Conservation (phyloP, 192 early-diverging fungal species). For the Rhizophagus sp. region DNA sequence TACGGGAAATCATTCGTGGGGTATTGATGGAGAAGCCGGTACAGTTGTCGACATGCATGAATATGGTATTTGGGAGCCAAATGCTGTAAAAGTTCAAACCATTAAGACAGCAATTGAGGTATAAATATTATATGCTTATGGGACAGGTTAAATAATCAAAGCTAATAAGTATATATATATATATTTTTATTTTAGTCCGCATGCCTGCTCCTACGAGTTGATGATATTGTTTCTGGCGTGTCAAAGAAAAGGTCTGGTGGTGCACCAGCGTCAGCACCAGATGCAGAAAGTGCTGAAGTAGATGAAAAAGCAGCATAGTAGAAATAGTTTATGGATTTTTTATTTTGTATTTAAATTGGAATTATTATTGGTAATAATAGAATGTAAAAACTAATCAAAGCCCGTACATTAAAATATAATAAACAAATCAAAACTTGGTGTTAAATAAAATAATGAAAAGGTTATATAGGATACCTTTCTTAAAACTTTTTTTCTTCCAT, state of each 20-base stretch:
- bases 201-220: slow-evolving; percentile 81
- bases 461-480: too few relatives aligned
- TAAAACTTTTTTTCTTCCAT: too few relatives aligned
- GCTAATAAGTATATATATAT: not conserved
- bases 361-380: too few relatives aligned
- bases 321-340: too few relatives aligned
- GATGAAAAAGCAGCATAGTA: not conserved
- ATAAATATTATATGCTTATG: not conserved
- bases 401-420: too few relatives aligned
- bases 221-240: slow-evolving; percentile 96
- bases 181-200: slow-evolving; percentile 56
- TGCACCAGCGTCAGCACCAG: slow-evolving; percentile 39
- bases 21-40: slow-evolving; percentile 93
- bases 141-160: slow-evolving; percentile 37
- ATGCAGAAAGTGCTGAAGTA: slow-evolving; percentile 34
- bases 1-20: slow-evolving; percentile 83
- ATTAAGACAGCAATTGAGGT: slow-evolving; percentile 99
- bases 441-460: too few relatives aligned
- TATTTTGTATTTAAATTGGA: too few relatives aligned
- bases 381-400: too few relatives aligned
- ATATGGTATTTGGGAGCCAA: slow-evolving; percentile 99
- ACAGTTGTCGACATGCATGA: slow-evolving; percentile 94
- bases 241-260: slow-evolving; percentile 60
- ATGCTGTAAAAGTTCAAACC: slow-evolving; percentile 99
- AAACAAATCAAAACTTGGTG: too few relatives aligned